These are phyloP conservation scores for Gilbertella persicaria DNA, from an alignment of 371 early-diverging fungal species.

Conservation along the genomic window DNA sequence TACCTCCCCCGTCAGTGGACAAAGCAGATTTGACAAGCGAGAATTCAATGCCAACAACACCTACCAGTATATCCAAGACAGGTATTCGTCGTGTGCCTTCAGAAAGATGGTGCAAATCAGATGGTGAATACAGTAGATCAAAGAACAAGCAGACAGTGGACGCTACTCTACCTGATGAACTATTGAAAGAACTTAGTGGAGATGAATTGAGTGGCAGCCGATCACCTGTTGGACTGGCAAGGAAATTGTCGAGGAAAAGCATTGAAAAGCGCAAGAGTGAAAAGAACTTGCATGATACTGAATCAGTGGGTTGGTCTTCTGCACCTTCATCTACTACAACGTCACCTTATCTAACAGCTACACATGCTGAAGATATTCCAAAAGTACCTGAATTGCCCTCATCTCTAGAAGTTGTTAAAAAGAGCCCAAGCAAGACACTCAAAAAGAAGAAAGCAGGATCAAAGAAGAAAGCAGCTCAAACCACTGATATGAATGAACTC, in stretches of 20 bases:
- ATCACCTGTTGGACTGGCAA: slow-evolving; percentile 23
- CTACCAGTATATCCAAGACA: background rate
- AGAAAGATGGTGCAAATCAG: slow-evolving; percentile 37
- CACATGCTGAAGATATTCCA: slow-evolving; percentile 2
- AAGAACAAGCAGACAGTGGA: background rate
- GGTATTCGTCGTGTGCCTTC: slow-evolving; percentile 36
- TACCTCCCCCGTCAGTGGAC: background rate
- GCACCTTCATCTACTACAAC: slow-evolving; percentile 17
- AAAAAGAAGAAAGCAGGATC: slow-evolving; percentile 10
- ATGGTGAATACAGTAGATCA: background rate
- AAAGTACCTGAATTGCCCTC: slow-evolving; percentile 25
- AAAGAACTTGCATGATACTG: slow-evolving; percentile 20
- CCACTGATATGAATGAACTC: background rate
- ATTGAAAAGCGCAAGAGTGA: slow-evolving; percentile 33
- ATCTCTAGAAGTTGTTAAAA: background rate
- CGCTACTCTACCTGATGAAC: slow-evolving; percentile 19
- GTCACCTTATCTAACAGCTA: slow-evolving; percentile 12
- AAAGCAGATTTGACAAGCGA: background rate
- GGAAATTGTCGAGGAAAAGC: slow-evolving; percentile 28
- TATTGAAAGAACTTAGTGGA: slow-evolving; percentile 21
- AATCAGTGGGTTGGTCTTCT: slow-evolving; percentile 6
- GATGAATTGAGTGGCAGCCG: slow-evolving; percentile 17
- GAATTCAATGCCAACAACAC: slow-evolving; percentile 3
- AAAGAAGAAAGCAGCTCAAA: background rate
- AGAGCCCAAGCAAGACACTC: background rate